Percentiles rank a stretch among this genome's conserved stretches.
Evolutionary conservation across 148 eudicot genomes (phyloP).

Genomic region (Agrostemma githago): DNA sequence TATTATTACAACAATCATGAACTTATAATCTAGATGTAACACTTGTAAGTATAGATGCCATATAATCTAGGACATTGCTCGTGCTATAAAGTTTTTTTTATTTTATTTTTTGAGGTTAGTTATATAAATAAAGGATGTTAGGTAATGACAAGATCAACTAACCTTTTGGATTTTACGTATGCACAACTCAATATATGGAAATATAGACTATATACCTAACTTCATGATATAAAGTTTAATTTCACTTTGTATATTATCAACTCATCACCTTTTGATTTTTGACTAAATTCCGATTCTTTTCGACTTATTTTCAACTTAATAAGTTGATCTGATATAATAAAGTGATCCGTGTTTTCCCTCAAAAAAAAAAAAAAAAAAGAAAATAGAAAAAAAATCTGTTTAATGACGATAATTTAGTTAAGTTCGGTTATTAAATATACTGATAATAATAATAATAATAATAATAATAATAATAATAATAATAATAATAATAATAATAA

Average conservation of each 20-base stretch:
- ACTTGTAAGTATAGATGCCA: background rate
- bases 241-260: background rate
- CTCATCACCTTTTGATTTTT: background rate
- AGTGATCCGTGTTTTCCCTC: no score
- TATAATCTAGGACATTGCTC: constrained; percentile 4
- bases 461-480: no score
- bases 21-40: background rate
- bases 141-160: constrained; percentile 21
- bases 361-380: no score
- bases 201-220: background rate
- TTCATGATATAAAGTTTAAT: background rate
- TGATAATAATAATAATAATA: no score
- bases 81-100: background rate
- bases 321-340: no score
- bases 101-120: background rate
- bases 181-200: background rate
- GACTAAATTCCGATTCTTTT: background rate
- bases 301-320: no score
- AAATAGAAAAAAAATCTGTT: no score
- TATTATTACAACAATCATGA: constrained; percentile 15
- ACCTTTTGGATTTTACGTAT: constrained; percentile 9
- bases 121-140: constrained; percentile 10
- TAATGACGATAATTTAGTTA: no score
- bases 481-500: no score
- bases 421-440: no score